These are phyloP conservation scores for Xanthoceras sorbifolium DNA, from an alignment of 345 rosid species.

Conservation along the genomic window DNA sequence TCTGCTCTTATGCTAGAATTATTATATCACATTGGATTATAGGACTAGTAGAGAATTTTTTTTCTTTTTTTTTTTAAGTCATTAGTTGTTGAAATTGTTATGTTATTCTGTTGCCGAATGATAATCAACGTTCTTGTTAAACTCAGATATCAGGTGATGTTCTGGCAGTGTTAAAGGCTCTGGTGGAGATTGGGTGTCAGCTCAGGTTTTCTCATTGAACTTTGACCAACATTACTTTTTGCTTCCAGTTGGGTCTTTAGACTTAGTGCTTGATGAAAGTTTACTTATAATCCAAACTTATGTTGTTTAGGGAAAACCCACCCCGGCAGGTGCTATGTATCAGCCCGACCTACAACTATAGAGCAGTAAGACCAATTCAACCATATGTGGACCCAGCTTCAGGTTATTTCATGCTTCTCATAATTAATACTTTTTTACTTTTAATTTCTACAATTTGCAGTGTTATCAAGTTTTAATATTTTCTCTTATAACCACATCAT, in stretches of 20 bases:
- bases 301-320: conserved; percentile 53
- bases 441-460: conserved; percentile 32
- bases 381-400: conserved; percentile 48
- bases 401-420: conserved; percentile 45
- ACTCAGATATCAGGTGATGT: conserved; percentile 62
- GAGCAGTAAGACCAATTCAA: conserved; percentile 38
- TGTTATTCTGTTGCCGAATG: neutral
- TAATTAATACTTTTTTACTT: neutral
- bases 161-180: conserved; percentile 56
- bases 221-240: neutral
- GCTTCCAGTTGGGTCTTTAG: neutral
- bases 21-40: neutral
- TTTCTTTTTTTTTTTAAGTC: neutral
- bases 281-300: neutral
- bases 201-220: conserved; percentile 41
- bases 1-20: too few relatives aligned
- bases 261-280: neutral
- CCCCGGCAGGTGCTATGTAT: conserved; percentile 64
- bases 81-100: neutral
- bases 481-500: conserved; percentile 54
- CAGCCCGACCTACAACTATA: conserved; percentile 59
- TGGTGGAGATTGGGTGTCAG: conserved; percentile 57
- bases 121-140: conserved; percentile 11
- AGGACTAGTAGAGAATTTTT: neutral
- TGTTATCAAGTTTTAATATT: conserved; percentile 45